These are phyloP conservation scores for Citropsis articulata DNA, from an alignment of 345 rosid genomes.

Conservation along the genomic window DNA sequence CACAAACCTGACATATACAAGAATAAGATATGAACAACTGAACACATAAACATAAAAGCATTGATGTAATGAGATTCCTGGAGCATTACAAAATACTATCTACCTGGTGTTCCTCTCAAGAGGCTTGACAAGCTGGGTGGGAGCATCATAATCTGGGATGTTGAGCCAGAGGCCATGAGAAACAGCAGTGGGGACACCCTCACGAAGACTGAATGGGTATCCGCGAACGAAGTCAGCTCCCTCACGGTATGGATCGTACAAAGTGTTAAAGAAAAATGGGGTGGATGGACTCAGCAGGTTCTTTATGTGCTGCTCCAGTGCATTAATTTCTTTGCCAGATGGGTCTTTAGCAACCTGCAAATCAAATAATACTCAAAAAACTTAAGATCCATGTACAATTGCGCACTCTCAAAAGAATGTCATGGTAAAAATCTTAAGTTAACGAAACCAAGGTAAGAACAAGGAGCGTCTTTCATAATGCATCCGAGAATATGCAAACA, in stretches of 20 bases:
- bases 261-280: conserved; percentile 87
- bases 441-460: not conserved
- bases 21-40: not conserved
- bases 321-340: conserved; percentile 78
- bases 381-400: not conserved
- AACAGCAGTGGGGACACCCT: conserved; percentile 79
- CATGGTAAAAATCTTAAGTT: not conserved
- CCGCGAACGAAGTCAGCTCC: conserved; percentile 95
- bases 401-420: conserved; percentile 2
- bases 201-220: conserved; percentile 91
- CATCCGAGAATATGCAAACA: not conserved
- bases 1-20: conserved; percentile 49
- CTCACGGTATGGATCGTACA: conserved; percentile 77
- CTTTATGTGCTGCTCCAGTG: conserved; percentile 89
- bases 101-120: conserved; percentile 85
- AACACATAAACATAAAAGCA: not conserved
- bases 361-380: not conserved
- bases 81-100: not conserved
- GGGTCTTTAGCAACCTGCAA: conserved; percentile 86
- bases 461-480: not conserved
- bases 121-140: conserved; percentile 93
- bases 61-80: not conserved
- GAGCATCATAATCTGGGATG: conserved; percentile 95
- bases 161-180: conserved; percentile 97
- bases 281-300: conserved; percentile 71